phyloP scores from a whole-genome alignment of 768 basidiomycete species.

The Auriscalpium orientale region DNA sequence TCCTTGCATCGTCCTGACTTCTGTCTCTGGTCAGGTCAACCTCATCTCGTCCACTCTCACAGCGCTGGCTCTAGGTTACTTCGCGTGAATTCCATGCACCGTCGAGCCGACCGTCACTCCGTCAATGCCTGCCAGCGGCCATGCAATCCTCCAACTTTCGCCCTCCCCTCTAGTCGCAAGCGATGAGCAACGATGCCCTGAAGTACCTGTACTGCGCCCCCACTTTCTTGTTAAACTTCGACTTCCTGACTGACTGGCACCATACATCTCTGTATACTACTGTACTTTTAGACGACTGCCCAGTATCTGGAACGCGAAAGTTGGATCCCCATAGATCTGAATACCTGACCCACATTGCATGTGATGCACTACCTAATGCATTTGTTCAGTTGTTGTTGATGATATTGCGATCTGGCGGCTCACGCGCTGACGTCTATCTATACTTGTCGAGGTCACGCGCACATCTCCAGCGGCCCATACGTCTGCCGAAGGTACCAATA shows the following conservation, averaged over 20 bases:
- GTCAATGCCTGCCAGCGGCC: not conserved
- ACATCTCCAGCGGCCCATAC: too few relatives aligned
- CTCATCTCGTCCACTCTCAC: conserved; percentile 15
- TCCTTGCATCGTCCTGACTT: not conserved
- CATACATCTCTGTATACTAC: not conserved
- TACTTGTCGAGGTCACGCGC: too few relatives aligned
- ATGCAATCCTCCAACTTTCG: not conserved
- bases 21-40: conserved; percentile 7
- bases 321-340: too few relatives aligned
- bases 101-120: not conserved
- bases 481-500: too few relatives aligned
- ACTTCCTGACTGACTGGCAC: not conserved
- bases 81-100: conserved; percentile 2
- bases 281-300: not conserved
- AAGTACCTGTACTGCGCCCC: not conserved
- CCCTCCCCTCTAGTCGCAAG: not conserved
- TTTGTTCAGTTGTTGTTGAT: too few relatives aligned
- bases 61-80: conserved; percentile 11
- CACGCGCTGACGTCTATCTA: too few relatives aligned
- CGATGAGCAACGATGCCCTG: not conserved
- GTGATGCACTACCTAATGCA: too few relatives aligned
- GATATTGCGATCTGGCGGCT: too few relatives aligned
- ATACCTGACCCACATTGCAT: too few relatives aligned
- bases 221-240: too few relatives aligned
- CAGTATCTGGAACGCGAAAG: too few relatives aligned